phyloP scores from a whole-genome alignment of 176 grass and related monocot species.

The Aegilops speltoides region DNA sequence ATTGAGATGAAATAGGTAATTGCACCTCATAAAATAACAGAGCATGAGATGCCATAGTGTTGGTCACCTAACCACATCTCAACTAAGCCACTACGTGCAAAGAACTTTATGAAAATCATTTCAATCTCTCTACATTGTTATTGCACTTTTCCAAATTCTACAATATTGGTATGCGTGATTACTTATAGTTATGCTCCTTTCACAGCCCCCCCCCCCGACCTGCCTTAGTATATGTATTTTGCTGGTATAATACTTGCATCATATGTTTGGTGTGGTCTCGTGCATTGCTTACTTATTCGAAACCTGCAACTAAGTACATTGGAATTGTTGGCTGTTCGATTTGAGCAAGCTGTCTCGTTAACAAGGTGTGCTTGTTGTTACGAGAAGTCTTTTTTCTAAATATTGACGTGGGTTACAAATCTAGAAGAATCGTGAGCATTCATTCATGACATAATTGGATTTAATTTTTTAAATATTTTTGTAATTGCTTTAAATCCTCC shows the following conservation, averaged over 20 bases:
- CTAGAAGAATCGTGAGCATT: background rate
- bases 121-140: background rate
- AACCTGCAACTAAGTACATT: too few relatives aligned
- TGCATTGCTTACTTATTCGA: too few relatives aligned
- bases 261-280: too few relatives aligned
- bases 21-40: background rate
- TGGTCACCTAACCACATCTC: background rate
- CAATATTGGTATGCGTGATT: too few relatives aligned
- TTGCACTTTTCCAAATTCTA: background rate
- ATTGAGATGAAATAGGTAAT: background rate
- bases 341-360: background rate
- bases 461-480: too few relatives aligned
- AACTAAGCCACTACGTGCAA: background rate
- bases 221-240: too few relatives aligned
- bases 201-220: too few relatives aligned
- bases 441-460: background rate
- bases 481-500: background rate
- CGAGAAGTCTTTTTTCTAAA: background rate
- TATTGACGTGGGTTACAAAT: background rate
- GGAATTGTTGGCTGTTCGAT: background rate
- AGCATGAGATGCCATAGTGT: background rate
- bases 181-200: too few relatives aligned
- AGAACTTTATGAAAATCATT: background rate
- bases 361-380: background rate
- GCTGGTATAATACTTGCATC: too few relatives aligned